phyloP scores from a whole-genome alignment of 2,329 filamentous ascomycete genomes.

The Plenodomus lindquistii region DNA sequence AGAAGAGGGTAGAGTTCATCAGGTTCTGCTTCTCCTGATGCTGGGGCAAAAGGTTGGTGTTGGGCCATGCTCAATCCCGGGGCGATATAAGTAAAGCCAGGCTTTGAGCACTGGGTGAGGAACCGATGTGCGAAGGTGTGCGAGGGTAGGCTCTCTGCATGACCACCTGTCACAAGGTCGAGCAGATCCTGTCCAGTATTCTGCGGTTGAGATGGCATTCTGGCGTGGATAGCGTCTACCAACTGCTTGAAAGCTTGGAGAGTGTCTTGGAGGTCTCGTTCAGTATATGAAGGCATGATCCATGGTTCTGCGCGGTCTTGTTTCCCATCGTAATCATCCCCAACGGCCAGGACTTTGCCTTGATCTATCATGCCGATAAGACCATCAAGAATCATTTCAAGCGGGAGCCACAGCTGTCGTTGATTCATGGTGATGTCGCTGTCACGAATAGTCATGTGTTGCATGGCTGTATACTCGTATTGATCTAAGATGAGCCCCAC shows the following conservation, averaged over 20 bases:
- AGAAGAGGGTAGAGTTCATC: no score
- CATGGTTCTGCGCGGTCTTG: conserved; percentile 8
- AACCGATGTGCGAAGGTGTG: conserved; percentile 6
- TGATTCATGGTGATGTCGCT: conserved; percentile 8
- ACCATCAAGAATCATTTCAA: conserved; percentile 11
- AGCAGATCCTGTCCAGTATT: conserved; percentile 8
- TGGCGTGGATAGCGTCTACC: conserved; percentile 7
- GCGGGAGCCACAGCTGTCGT: conserved; percentile 8
- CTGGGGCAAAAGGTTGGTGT: no score
- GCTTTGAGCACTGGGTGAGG: no score
- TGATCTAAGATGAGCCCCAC: conserved; percentile 13
- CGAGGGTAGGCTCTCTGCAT: conserved; percentile 3
- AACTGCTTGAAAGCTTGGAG: conserved; percentile 9
- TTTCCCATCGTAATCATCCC: conserved; percentile 1
- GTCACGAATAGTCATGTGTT: conserved; percentile 10
- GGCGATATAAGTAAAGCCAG: no score
- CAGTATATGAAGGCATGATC: conserved; percentile 10
- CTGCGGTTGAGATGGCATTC: conserved; percentile 10
- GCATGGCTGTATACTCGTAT: conserved; percentile 10
- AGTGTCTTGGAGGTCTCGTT: conserved; percentile 5
- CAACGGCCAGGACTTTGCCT: conserved; percentile 6
- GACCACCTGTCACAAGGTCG: conserved; percentile 7
- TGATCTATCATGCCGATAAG: conserved; percentile 12
- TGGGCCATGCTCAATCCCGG: no score
- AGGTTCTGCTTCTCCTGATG: no score